Percentiles rank a stretch among this genome's conserved stretches.
Conservation (phyloP, 2,329 filamentous ascomycete species). For the Penicillium janthinellum region DNA sequence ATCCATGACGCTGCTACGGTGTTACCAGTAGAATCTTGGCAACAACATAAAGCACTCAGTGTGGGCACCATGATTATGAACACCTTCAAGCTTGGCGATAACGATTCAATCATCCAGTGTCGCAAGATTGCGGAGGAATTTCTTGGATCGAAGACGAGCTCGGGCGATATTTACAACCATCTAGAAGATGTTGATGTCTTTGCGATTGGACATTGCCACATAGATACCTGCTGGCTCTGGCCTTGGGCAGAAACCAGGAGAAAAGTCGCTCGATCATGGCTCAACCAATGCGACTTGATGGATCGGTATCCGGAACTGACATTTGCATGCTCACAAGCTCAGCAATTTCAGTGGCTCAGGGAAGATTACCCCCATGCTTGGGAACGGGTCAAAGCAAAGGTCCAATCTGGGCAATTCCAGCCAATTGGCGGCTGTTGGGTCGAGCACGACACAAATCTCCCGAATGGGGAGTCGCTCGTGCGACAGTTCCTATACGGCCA, state of each 20-base stretch:
- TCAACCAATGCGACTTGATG: constrained; percentile 92
- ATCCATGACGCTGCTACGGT: constrained; percentile 88
- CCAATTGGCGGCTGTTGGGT: constrained; percentile 98
- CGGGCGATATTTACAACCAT: constrained; percentile 77
- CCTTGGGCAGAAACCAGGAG: constrained; percentile 97
- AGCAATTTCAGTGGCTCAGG: constrained; percentile 98
- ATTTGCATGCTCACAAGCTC: constrained; percentile 90
- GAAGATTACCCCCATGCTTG: constrained; percentile 83
- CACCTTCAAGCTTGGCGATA: constrained; percentile 72
- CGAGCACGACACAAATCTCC: constrained; percentile 97
- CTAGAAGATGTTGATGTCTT: constrained; percentile 69
- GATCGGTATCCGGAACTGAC: constrained; percentile 91
- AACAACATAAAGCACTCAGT: constrained; percentile 82
- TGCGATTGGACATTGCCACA: constrained; percentile 94
- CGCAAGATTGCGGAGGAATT: constrained; percentile 83
- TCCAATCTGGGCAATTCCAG: constrained; percentile 87
- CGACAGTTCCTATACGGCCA: constrained; percentile 96
- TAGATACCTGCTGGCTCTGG: constrained; percentile 98
- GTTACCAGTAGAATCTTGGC: constrained; percentile 83
- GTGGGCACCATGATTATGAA: constrained; percentile 89
- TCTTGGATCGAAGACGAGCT: constrained; percentile 77
- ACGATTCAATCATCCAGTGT: constrained; percentile 74
- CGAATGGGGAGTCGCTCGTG: constrained; percentile 89
- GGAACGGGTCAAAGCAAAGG: constrained; percentile 86
- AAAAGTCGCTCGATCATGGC: constrained; percentile 94